phyloP scores from a whole-genome alignment of 2,329 filamentous ascomycete genomes.

The Fusarium napiforme region DNA sequence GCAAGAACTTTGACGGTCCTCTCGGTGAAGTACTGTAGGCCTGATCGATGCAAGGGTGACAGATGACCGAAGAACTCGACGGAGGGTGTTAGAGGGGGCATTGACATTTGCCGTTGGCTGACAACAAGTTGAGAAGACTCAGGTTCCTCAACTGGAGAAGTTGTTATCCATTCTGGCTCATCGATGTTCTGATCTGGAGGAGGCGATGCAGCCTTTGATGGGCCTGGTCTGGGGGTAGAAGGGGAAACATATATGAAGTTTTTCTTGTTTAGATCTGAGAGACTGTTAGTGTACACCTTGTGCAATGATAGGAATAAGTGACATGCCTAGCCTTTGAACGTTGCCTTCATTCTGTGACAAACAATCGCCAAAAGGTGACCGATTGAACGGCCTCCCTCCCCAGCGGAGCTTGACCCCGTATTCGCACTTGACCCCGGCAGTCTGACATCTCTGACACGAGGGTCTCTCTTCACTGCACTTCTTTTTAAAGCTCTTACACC shows the following conservation, averaged over 20 bases:
- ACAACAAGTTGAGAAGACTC: slow-evolving; percentile 7
- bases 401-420: slow-evolving; percentile 32
- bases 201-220: not conserved
- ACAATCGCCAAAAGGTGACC: slow-evolving; percentile 32
- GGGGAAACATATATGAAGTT: slow-evolving; percentile 37
- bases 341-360: slow-evolving; percentile 28
- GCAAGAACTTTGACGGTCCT: slow-evolving; percentile 30
- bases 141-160: not conserved
- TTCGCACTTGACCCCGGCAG: slow-evolving; percentile 29
- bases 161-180: not conserved
- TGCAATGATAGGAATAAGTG: fast-evolving
- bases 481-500: slow-evolving; percentile 39
- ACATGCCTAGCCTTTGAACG: slow-evolving; percentile 22
- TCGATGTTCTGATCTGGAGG: not conserved
- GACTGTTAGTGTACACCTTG: not conserved
- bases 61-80: slow-evolving; percentile 30
- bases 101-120: not conserved
- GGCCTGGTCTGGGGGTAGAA: slow-evolving; percentile 7
- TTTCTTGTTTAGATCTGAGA: slow-evolving; percentile 26
- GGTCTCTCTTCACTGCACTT: slow-evolving; percentile 35
- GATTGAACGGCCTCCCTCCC: slow-evolving; percentile 32
- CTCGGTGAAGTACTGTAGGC: slow-evolving; percentile 36
- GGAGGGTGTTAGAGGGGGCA: slow-evolving; percentile 3
- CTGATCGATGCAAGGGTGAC: slow-evolving; percentile 31
- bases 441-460: slow-evolving; percentile 27